Percentiles rank a stretch among this genome's conserved stretches.
These are phyloP conservation scores for Paramarasmius palmivorus DNA, from an alignment of 1,284 basidiomycete genomes.

Conservation along the genomic window DNA sequence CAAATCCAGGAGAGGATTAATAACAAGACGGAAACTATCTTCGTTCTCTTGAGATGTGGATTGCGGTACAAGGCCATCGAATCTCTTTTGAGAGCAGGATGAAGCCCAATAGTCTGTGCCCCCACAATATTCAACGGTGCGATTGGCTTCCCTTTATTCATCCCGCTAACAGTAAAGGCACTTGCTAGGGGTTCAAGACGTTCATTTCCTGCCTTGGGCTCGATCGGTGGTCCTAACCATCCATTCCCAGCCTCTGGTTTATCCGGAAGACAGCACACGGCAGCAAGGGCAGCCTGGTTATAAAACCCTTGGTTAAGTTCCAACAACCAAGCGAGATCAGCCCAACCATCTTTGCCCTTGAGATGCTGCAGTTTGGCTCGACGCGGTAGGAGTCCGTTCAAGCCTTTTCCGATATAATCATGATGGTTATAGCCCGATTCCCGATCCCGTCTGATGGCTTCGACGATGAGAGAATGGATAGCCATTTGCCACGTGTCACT, in stretches of 20 bases:
- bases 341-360: slow-evolving; percentile 23
- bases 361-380: slow-evolving; percentile 21
- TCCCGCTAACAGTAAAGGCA: slow-evolving; percentile 20
- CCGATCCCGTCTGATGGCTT: slow-evolving; percentile 23
- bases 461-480: slow-evolving; percentile 26
- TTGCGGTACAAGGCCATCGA: slow-evolving; percentile 15
- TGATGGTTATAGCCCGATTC: slow-evolving; percentile 17
- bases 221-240: slow-evolving; percentile 20
- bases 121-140: slow-evolving; percentile 12
- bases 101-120: slow-evolving; percentile 9
- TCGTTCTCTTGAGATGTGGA: too few species aligned
- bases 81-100: slow-evolving; percentile 7
- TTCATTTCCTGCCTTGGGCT: slow-evolving; percentile 21
- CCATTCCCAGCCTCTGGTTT: slow-evolving; percentile 10
- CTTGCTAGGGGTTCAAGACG: slow-evolving; percentile 22
- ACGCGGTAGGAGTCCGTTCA: slow-evolving; percentile 27
- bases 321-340: slow-evolving; percentile 26
- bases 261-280: slow-evolving; percentile 18
- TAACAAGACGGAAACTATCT: too few species aligned
- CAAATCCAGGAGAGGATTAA: too few species aligned
- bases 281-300: slow-evolving; percentile 24
- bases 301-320: slow-evolving; percentile 29
- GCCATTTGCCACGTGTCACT: slow-evolving; percentile 22
- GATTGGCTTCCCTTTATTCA: background rate
- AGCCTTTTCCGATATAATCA: slow-evolving; percentile 20